Evolutionary conservation across 2,329 filamentous ascomycete genomes (phyloP), one percentile per base, ranked within the genome.

Genomic region (Fusarium sp.): DNA sequence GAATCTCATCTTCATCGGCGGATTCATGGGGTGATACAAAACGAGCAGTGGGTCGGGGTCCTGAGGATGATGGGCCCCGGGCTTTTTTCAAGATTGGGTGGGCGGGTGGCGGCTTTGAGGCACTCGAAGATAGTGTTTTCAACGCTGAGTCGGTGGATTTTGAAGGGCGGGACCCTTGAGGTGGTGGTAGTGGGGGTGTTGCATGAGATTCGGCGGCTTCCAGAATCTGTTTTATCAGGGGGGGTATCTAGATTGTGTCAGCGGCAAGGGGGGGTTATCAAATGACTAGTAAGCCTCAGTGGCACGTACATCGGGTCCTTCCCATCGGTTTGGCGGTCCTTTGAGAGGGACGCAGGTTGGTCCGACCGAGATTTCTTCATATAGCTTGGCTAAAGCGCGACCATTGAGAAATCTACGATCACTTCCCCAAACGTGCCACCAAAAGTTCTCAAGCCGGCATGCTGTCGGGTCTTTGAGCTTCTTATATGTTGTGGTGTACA

Each of bases 401-500:
- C 83, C 86, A 42, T 83, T 82, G 43, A 88, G 76, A 49, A 79
- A 71, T 31, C 82, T 79, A 26, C 82, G 78, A 61, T 86, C 77
- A 65, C 86, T 88, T 31, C 85, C 85, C 80, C 85, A 85, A 50
- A 88, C 84, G 68, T 88, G 85, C 82, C 85, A 88, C 86, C 86
- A 89, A 65, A 88, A 87, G 67, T 88, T 85, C 70, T 88, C 86
- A 19, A 88, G 75, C 15, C 86, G 84, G 56, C 82, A 83, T 26
- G 85, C 85, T 4, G 85, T 88, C n/a, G 86, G 86, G 65, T 88
- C 85, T 57, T 81, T 79, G 29, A 88, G 79, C 64, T 81, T 81
- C 67, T 84, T 83, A 61, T 83, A 83, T 13, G 84, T 88, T 28
- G 81, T 85, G 10, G 85, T 86, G 66, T 88, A 88, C 6, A 86